Percentiles rank a stretch among this genome's conserved stretches.
These are phyloP conservation scores for Ocimum tenuiflorum DNA, from an alignment of 257 asterid genomes.

Conservation along the genomic window DNA sequence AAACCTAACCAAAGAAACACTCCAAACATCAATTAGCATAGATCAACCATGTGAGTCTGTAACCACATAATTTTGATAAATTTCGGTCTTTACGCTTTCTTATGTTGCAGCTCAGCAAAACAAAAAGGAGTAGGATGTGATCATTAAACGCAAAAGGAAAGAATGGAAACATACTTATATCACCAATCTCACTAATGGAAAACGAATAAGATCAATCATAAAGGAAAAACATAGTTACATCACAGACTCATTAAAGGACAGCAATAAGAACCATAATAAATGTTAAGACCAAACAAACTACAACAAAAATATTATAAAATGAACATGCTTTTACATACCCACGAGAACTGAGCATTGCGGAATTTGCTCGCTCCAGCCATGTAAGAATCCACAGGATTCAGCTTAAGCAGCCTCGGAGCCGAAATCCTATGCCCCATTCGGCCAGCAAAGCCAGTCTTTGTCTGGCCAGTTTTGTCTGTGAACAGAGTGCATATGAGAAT, in stretches of 20 bases:
- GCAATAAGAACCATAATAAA: background rate
- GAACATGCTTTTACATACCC: constrained; percentile 55
- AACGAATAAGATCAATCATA: background rate
- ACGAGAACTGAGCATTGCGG: constrained; percentile 88
- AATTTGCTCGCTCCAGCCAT: constrained; percentile 83
- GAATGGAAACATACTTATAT: background rate
- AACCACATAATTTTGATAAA: background rate
- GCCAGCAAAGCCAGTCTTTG: constrained; percentile 82
- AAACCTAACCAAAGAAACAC: background rate
- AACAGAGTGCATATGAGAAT: constrained; percentile 71
- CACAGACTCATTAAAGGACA: background rate
- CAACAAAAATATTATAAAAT: background rate
- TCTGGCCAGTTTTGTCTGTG: constrained; percentile 74
- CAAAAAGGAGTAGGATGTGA: background rate
- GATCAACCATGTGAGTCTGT: background rate
- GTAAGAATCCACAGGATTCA: constrained; percentile 74
- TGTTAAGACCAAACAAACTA: constrained; percentile 7
- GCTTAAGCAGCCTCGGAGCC: constrained; percentile 85
- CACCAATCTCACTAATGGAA: background rate
- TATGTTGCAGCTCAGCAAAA: background rate
- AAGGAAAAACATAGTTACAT: background rate
- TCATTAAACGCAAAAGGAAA: background rate
- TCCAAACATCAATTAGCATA: too few species aligned
- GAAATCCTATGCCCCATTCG: constrained; percentile 82
- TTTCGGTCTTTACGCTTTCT: background rate